These are phyloP conservation scores for Colletotrichum sp. DNA, from an alignment of 2,329 filamentous ascomycete genomes.

Conservation along the genomic window DNA sequence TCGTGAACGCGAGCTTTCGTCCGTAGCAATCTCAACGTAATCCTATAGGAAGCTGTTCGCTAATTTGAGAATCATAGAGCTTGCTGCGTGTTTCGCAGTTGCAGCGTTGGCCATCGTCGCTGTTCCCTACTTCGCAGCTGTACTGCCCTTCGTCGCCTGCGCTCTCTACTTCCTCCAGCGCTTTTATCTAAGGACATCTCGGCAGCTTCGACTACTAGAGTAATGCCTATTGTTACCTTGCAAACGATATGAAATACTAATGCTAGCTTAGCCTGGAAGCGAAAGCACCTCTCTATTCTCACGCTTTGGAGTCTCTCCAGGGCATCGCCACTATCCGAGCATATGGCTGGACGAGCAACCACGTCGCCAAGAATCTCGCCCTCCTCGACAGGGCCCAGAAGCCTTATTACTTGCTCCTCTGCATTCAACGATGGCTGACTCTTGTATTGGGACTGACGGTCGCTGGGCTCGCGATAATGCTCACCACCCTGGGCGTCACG, in stretches of 20 bases:
- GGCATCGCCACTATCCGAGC: slow-evolving; percentile 56
- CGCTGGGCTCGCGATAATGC: slow-evolving; percentile 40
- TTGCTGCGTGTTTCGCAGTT: background rate
- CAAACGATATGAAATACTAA: slow-evolving; percentile 34
- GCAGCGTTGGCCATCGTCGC: background rate
- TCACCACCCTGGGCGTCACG: background rate
- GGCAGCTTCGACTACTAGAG: slow-evolving; percentile 44
- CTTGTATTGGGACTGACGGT: slow-evolving; percentile 55
- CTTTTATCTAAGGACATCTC: slow-evolving; percentile 44
- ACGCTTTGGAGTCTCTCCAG: slow-evolving; percentile 48
- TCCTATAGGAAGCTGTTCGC: background rate
- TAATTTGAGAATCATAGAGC: background rate
- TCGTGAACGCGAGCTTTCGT: slow-evolving; percentile 1
- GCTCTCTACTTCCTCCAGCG: background rate
- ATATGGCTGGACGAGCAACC: slow-evolving; percentile 53
- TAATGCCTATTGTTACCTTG: slow-evolving; percentile 21
- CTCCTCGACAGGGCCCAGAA: slow-evolving; percentile 58
- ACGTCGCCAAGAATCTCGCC: slow-evolving; percentile 45
- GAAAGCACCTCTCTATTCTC: slow-evolving; percentile 34
- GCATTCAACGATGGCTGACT: slow-evolving; percentile 61
- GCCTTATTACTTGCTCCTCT: slow-evolving; percentile 60
- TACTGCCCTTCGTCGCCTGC: background rate
- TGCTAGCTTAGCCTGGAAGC: background rate
- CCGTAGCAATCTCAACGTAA: background rate
- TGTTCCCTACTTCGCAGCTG: background rate